Percentiles rank a stretch among this genome's conserved stretches.
Conservation (phyloP, 2,329 filamentous ascomycete genomes). For the Massarina eburnea region DNA sequence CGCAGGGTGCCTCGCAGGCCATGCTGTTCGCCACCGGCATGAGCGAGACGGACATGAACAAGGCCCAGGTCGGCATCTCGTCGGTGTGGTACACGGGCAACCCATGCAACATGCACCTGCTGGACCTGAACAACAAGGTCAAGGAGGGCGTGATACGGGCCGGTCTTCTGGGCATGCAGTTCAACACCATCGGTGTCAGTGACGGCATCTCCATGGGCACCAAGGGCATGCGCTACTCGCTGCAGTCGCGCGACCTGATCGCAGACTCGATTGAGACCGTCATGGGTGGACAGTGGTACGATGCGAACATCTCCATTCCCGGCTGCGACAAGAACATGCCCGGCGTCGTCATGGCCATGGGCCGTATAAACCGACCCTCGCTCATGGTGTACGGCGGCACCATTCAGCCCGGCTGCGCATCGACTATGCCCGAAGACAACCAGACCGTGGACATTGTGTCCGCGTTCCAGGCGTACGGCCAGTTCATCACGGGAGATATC, state of each 20-base stretch:
- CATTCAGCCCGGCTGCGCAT: conserved; percentile 87
- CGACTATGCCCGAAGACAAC: conserved; percentile 63
- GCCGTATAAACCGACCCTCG: conserved; percentile 87
- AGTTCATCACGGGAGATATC: conserved; percentile 90
- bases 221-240: conserved; percentile 90
- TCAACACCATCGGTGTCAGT: conserved; percentile 98
- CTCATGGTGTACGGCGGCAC: conserved; percentile 98
- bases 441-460: conserved; percentile 89
- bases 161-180: conserved; percentile 88
- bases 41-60: conserved; percentile 83
- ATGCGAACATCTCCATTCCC: conserved; percentile 93
- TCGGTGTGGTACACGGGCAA: conserved; percentile 98
- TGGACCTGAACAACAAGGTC: conserved; percentile 82
- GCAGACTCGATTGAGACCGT: conserved; percentile 98
- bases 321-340: conserved; percentile 99
- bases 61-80: conserved; percentile 96
- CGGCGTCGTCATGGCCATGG: conserved; percentile 73
- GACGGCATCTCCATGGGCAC: conserved; percentile 99
- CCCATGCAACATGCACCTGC: conserved; percentile 98
- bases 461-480: conserved; percentile 96
- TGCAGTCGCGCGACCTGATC: conserved; percentile 94
- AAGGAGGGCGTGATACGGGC: conserved; percentile 72
- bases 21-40: conserved; percentile 98
- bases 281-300: conserved; percentile 99
- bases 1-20: conserved; percentile 95